Evolutionary conservation across 441 rosid species (phyloP).

Genomic region (Sinapis alba): DNA sequence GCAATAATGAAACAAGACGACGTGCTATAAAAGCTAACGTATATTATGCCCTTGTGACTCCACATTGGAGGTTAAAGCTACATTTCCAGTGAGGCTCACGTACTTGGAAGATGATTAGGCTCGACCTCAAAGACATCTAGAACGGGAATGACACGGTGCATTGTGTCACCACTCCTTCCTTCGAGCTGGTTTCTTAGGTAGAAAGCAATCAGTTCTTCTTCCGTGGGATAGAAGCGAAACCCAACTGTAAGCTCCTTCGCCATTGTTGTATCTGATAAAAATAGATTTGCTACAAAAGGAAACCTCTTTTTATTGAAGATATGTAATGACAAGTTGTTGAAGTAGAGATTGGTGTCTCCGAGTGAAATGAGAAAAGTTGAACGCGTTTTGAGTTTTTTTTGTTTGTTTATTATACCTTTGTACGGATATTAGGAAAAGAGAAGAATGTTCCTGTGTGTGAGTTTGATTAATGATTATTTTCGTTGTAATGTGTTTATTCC

Average conservation of each 20-base stretch:
- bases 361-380: slow-evolving; percentile 53
- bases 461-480: neutral
- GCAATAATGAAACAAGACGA: neutral
- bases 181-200: slow-evolving; percentile 71
- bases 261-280: slow-evolving; percentile 28
- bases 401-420: neutral
- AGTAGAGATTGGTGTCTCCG: slow-evolving; percentile 42
- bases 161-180: slow-evolving; percentile 44
- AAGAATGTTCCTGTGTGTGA: slow-evolving; percentile 9
- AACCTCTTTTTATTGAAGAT: neutral
- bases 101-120: slow-evolving; percentile 79
- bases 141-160: slow-evolving; percentile 60
- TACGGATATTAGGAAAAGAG: slow-evolving; percentile 11
- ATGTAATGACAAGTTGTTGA: slow-evolving; percentile 9
- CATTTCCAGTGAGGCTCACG: neutral
- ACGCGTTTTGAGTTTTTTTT: slow-evolving; percentile 54
- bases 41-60: neutral
- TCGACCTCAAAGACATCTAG: slow-evolving; percentile 54
- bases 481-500: slow-evolving; percentile 5
- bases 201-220: slow-evolving; percentile 76
- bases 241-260: slow-evolving; percentile 48
- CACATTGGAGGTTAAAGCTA: no score
- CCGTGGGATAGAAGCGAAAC: slow-evolving; percentile 84
- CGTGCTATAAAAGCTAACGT: slow-evolving; percentile 7
- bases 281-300: neutral